Base-by-base conservation (phyloP, 768 basidiomycete genomes). In the Hortiboletus flavorubellus region DNA sequence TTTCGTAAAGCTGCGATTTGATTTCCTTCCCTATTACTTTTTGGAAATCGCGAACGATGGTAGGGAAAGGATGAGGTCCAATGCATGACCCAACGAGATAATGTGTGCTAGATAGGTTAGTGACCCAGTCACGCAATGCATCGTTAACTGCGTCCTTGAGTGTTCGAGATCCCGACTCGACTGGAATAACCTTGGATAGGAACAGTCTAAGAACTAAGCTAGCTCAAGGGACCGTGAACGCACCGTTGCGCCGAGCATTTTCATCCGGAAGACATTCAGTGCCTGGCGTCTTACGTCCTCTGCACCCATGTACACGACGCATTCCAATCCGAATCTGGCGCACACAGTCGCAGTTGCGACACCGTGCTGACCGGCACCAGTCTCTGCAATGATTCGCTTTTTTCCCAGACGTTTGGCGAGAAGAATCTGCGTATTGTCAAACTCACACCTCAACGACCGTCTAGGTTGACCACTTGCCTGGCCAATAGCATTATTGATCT, bases 91-190 rank as follows among this genome's bases (percentile, higher is more conserved):
- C 97, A 58, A 99, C 92, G 60, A 98, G 84, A 74, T 98, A 99
- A 73, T 98, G 94, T 1, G 96, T 98, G 6, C 78, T 92, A 12
- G 92, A 77, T 33, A 99, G 81, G 70, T 98, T 95, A 31, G 95
- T 94, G 11, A 98, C 97, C 97, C 97, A 98, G 73, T 98, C 95
- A 41, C 97, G 86, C 82, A 98, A 83, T 6, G 97, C 96, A 60
- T 98, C 96, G 75, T 98, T 99, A 61, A 98, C 93, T 29, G 97
- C 96, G 65, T 98, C 97, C 73, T 99, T 99, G 61, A 99, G 77
- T 6, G 96, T 98, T 66, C 89, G 83, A 23, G 96, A 93, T 23
- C 97, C 97, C 5, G 95, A 95, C 52, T 89, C 76, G 26, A 98
- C 96, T 14, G 97, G 90, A 49, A 99, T 76, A 59, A 99, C 97